These are phyloP conservation scores for Eragrostis tef DNA, from an alignment of 202 grass and related monocot genomes.

Conservation along the genomic window DNA sequence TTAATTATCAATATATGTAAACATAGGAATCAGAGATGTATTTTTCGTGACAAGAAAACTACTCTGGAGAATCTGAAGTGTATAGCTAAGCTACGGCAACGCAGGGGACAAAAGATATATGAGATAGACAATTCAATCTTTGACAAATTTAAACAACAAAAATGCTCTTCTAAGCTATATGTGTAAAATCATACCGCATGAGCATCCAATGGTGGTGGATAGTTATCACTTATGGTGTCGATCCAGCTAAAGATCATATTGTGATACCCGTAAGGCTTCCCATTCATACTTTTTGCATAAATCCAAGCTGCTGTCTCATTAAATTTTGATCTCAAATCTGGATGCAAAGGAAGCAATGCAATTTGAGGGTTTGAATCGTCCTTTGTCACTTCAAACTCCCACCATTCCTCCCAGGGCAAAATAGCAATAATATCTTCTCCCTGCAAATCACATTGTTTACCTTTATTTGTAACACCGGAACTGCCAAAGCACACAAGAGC, in stretches of 20 bases:
- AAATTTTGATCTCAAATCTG: conserved; percentile 80
- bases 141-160: not conserved
- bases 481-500: not conserved
- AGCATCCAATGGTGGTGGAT: conserved; percentile 90
- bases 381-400: conserved; percentile 78
- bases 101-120: not conserved
- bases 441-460: conserved; percentile 48
- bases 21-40: not conserved
- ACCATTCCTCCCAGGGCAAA: conserved; percentile 99
- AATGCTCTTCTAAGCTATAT: not conserved
- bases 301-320: conserved; percentile 94
- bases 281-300: conserved; percentile 84
- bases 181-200: conserved; percentile 74
- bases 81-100: conserved; percentile 32
- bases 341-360: conserved; percentile 77
- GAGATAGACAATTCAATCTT: not conserved
- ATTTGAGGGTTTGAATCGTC: conserved; percentile 96
- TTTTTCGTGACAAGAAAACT: not conserved
- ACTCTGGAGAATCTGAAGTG: not conserved
- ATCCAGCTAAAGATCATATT: conserved; percentile 99
- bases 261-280: conserved; percentile 90
- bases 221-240: conserved; percentile 86
- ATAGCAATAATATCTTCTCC: conserved; percentile 96
- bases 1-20: not conserved
- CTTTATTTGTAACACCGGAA: not conserved